phyloP scores from a whole-genome alignment of 257 asterid genomes.

The Cruciata laevipes region DNA sequence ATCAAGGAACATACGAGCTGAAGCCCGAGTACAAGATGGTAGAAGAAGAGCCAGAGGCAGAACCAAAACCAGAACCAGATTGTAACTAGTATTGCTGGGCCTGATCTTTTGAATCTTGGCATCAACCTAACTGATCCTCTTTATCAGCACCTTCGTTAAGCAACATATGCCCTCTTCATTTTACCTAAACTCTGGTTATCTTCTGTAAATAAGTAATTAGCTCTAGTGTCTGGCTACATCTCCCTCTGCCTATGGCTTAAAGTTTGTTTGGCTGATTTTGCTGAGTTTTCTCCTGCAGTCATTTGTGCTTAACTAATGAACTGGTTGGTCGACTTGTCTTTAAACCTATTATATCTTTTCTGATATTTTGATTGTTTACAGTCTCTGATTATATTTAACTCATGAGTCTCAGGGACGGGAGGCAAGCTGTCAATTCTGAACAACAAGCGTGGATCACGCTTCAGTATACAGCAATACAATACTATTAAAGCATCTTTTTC shows the following conservation, averaged over 20 bases:
- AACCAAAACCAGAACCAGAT: constrained; percentile 22
- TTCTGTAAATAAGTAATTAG: constrained; percentile 5
- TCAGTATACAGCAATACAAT: neutral
- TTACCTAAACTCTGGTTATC: neutral
- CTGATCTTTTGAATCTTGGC: neutral
- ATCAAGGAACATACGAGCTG: constrained; percentile 87
- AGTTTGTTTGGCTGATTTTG: neutral
- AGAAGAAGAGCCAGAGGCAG: constrained; percentile 23
- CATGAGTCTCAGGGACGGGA: no score
- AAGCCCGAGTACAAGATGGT: constrained; percentile 79
- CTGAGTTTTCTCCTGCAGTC: neutral
- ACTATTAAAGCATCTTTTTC: no score
- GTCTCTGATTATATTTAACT: neutral
- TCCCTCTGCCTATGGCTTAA: neutral
- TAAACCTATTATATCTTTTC: no score
- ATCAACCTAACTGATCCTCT: neutral
- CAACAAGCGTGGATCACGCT: neutral
- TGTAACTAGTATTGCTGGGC: constrained; percentile 11
- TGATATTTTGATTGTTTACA: no score
- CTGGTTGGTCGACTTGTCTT: neutral
- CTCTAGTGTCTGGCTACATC: neutral
- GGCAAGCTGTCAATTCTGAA: neutral
- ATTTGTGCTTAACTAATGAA: neutral
- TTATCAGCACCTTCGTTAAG: neutral
- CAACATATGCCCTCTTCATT: neutral